phyloP scores from a whole-genome alignment of 441 rosid genomes.

The Pelargonium exstipulatum region DNA sequence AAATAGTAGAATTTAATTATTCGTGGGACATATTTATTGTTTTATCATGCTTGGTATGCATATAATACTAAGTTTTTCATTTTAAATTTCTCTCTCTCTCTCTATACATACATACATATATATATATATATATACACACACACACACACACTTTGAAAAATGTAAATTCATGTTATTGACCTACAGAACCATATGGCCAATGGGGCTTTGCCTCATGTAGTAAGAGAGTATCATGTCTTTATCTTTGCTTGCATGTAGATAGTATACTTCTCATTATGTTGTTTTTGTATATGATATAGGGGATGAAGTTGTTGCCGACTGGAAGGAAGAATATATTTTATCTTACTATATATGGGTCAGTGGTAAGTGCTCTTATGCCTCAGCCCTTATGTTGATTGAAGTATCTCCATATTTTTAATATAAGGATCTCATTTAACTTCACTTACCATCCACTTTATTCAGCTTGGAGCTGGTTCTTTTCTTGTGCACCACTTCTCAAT shows the following conservation, averaged over 20 bases:
- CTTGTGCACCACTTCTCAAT: constrained; percentile 66
- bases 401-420: constrained; percentile 7
- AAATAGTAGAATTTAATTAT: neutral
- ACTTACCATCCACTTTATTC: constrained; percentile 25
- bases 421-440: constrained; percentile 15
- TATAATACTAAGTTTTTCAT: neutral
- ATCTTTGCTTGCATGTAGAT: neutral
- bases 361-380: constrained; percentile 45
- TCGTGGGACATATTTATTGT: neutral
- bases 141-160: too few relatives aligned
- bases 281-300: constrained; percentile 40
- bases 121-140: neutral
- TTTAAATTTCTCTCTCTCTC: too few relatives aligned
- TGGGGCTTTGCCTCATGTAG: neutral
- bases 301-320: constrained; percentile 77
- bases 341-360: constrained; percentile 68
- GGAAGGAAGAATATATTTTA: constrained; percentile 71
- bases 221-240: neutral
- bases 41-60: neutral
- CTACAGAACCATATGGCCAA: neutral
- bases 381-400: neutral
- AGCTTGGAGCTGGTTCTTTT: constrained; percentile 85
- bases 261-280: neutral
- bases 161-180: too few relatives aligned
- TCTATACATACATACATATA: neutral